A percentile compares a stretch with the other conserved stretches of the same genome.
These are phyloP conservation scores for Monosporascus ibericus DNA, from an alignment of 2,329 filamentous ascomycete species.

Conservation along the genomic window DNA sequence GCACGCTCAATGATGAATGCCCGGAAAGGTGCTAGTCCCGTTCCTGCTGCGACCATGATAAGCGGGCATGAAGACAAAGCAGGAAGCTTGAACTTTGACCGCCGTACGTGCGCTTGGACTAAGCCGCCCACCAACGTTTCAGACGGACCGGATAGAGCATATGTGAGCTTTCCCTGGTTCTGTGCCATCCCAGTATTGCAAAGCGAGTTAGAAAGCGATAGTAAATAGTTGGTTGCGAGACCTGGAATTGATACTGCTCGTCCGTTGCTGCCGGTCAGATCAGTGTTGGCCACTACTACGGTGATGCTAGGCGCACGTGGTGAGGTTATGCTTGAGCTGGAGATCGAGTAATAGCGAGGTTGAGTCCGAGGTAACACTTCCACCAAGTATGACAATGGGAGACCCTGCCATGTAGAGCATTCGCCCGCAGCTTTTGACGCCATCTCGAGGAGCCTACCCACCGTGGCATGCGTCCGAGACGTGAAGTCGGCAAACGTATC, in stretches of 20 bases:
- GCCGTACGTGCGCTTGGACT: slow-evolving; percentile 22
- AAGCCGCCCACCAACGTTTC: neutral
- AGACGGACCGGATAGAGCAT: neutral
- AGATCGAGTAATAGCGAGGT: slow-evolving; percentile 53
- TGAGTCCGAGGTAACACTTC: slow-evolving; percentile 51
- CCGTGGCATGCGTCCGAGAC: slow-evolving; percentile 26
- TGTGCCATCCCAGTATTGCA: neutral
- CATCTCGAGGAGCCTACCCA: slow-evolving; percentile 30
- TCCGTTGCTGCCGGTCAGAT: neutral
- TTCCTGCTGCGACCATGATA: slow-evolving; percentile 45
- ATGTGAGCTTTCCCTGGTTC: neutral
- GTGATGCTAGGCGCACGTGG: slow-evolving; percentile 35
- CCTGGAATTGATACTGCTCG: neutral
- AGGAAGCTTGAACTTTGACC: slow-evolving; percentile 40
- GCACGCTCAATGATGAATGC: slow-evolving; percentile 31
- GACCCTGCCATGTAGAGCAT: slow-evolving; percentile 25
- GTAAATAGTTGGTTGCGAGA: slow-evolving; percentile 1
- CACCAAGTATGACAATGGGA: slow-evolving; percentile 49
- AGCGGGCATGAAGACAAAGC: slow-evolving; percentile 34
- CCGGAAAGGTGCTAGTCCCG: slow-evolving; percentile 40
- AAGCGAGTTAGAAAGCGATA: neutral
- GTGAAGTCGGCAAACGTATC: slow-evolving; percentile 25
- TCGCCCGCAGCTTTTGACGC: slow-evolving; percentile 8
- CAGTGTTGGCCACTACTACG: slow-evolving; percentile 29
- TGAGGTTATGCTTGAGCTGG: slow-evolving; percentile 41